Conservation (phyloP, 257 asterid genomes). For the Pogostemon cablin region DNA sequence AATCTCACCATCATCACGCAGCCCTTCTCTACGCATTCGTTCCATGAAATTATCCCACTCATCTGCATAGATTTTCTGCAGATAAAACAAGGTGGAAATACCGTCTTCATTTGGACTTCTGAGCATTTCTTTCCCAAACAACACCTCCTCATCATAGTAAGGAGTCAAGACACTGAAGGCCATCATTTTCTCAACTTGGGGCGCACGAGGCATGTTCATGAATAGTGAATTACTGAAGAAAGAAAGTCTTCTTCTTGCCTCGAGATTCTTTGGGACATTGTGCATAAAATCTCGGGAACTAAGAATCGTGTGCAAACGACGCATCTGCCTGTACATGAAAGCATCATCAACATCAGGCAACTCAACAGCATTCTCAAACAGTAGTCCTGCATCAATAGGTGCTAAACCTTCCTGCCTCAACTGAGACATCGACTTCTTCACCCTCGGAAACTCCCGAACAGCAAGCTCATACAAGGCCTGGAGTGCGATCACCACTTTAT, state of each 20-base stretch:
- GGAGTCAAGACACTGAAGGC: constrained; percentile 98
- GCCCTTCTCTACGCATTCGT: constrained; percentile 82
- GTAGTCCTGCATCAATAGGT: constrained; percentile 49
- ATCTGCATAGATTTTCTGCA: constrained; percentile 81
- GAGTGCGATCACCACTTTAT: constrained; percentile 62
- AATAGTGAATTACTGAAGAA: constrained; percentile 94
- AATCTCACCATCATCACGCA: constrained; percentile 63
- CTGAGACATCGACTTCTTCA: constrained; percentile 59
- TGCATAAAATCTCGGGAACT: constrained; percentile 83
- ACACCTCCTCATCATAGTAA: constrained; percentile 89
- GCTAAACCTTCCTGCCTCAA: constrained; percentile 75
- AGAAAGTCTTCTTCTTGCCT: constrained; percentile 77
- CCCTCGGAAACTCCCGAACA: constrained; percentile 66
- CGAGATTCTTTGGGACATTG: constrained; percentile 70
- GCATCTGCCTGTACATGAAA: constrained; percentile 71
- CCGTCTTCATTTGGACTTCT: constrained; percentile 91
- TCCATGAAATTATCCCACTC: constrained; percentile 91
- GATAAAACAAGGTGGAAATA: constrained; percentile 75
- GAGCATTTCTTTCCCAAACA: constrained; percentile 77
- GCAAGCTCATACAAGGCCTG: constrained; percentile 88
- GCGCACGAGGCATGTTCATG: constrained; percentile 97
- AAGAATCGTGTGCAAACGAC: constrained; percentile 77
- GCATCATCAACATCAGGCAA: constrained; percentile 63
- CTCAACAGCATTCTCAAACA: constrained; percentile 65
- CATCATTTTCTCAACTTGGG: constrained; percentile 89